Evolutionary conservation across 345 rosid genomes (phyloP).

Genomic region (Psidium friedrichsthalianum): DNA sequence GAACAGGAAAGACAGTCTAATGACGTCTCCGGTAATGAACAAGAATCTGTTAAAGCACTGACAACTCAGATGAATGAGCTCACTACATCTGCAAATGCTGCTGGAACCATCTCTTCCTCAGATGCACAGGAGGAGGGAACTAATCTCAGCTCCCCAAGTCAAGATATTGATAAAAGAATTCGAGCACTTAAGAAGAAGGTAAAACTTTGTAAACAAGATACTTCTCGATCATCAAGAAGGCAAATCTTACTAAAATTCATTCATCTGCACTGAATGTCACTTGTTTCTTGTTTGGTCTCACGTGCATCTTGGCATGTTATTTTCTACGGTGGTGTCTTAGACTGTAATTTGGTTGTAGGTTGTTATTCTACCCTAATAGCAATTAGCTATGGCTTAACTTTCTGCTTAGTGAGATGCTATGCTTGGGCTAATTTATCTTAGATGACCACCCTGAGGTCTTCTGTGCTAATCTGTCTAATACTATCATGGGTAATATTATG

Average conservation of each 20-base stretch:
- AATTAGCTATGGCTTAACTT: not conserved
- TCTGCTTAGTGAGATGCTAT: not conserved
- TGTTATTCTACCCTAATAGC: not conserved
- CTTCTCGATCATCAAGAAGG: not conserved
- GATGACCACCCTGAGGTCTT: not conserved
- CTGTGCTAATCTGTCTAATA: not conserved
- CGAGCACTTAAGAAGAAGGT: slow-evolving; percentile 93
- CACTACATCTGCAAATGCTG: slow-evolving; percentile 40
- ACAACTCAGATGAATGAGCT: slow-evolving; percentile 61
- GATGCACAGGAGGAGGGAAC: slow-evolving; percentile 25
- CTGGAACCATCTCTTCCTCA: slow-evolving; percentile 15
- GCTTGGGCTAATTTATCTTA: not conserved
- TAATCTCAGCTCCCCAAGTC: slow-evolving; percentile 24
- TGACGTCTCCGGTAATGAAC: slow-evolving; percentile 18
- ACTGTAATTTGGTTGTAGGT: not conserved
- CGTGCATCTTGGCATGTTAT: not conserved
- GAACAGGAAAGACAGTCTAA: slow-evolving; percentile 16
- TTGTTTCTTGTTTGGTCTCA: not conserved
- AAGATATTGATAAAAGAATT: slow-evolving; percentile 69
- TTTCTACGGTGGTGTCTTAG: not conserved
- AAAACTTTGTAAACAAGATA: not conserved
- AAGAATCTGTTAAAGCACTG: slow-evolving; percentile 38
- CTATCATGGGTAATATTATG: not conserved
- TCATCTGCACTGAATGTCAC: not conserved
- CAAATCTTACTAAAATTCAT: not conserved